These are phyloP conservation scores for Globisporangium takayamanum DNA, from an alignment of 352 stramenopile species.

Conservation along the genomic window DNA sequence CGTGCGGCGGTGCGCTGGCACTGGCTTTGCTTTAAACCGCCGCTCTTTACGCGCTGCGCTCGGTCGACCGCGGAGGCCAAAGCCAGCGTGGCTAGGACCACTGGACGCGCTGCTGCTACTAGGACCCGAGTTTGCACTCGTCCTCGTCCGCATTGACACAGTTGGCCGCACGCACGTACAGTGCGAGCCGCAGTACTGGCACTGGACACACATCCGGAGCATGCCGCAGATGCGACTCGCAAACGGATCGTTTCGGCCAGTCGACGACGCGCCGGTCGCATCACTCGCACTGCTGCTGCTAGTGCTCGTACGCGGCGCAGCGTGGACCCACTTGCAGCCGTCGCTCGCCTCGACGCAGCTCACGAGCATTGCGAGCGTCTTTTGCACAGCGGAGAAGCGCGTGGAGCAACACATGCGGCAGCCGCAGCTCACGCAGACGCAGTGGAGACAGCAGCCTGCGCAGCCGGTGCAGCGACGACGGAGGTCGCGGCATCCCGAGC, in stretches of 20 bases:
- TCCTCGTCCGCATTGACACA: not conserved
- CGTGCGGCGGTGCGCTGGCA: constrained; percentile 20
- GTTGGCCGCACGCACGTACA: constrained; percentile 25
- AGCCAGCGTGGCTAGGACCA: not conserved
- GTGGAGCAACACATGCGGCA: constrained; percentile 74
- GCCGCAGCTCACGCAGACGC: constrained; percentile 56
- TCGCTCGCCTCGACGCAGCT: constrained; percentile 50
- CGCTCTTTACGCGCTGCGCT: constrained; percentile 20
- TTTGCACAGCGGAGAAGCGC: constrained; percentile 44
- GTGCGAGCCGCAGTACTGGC: constrained; percentile 32
- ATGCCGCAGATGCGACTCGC: constrained; percentile 23
- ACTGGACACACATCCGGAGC: constrained; percentile 30
- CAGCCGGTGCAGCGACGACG: constrained; percentile 59
- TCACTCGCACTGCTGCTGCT: not conserved
- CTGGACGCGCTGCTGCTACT: not conserved
- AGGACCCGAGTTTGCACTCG: not conserved
- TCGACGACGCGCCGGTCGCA: too few relatives aligned
- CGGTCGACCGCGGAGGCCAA: constrained; percentile 12
- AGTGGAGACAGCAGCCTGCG: constrained; percentile 61
- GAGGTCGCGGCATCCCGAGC: constrained; percentile 51
- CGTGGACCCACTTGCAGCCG: constrained; percentile 47
- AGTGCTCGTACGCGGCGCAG: constrained; percentile 8
- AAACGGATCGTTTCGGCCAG: not conserved
- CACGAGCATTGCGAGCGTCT: constrained; percentile 49
- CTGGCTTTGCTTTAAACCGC: constrained; percentile 34